Conservation (phyloP, 768 basidiomycete genomes). For the Auriscalpium microsporum region DNA sequence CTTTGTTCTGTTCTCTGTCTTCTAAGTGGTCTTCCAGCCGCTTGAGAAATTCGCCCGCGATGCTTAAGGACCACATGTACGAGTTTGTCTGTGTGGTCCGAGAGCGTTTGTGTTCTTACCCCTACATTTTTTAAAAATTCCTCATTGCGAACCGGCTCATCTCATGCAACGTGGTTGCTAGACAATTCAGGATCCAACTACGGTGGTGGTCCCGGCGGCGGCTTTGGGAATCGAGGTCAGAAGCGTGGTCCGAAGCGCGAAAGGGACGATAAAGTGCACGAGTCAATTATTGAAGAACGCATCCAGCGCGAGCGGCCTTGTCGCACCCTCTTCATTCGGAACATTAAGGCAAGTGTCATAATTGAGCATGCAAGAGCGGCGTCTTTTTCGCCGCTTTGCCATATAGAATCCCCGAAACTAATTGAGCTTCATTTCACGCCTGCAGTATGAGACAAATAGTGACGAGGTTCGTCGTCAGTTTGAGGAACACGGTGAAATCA, state of each 20-base stretch:
- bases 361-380: not conserved
- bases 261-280: conserved; percentile 83
- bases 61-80: not conserved
- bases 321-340: conserved; percentile 92
- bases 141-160: conserved; percentile 11
- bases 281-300: conserved; percentile 88
- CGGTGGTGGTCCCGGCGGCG: conserved; percentile 39
- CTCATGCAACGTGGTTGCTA: conserved; percentile 29
- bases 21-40: not conserved
- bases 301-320: conserved; percentile 92
- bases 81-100: not conserved
- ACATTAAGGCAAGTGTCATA: conserved; percentile 81
- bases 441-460: conserved; percentile 83
- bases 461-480: conserved; percentile 78
- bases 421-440: conserved; percentile 7
- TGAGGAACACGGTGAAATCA: conserved; percentile 92
- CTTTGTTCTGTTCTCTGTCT: not conserved
- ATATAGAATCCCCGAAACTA: not conserved
- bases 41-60: not conserved
- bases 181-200: conserved; percentile 53
- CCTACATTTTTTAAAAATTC: conserved; percentile 8
- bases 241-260: conserved; percentile 58
- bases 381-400: not conserved
- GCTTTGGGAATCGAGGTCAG: conserved; percentile 28
- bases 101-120: not conserved